A percentile compares a stretch with the other conserved stretches of the same genome.
These are phyloP conservation scores for Geosmithia putterillii DNA, from an alignment of 2,329 filamentous ascomycete genomes.

Conservation along the genomic window DNA sequence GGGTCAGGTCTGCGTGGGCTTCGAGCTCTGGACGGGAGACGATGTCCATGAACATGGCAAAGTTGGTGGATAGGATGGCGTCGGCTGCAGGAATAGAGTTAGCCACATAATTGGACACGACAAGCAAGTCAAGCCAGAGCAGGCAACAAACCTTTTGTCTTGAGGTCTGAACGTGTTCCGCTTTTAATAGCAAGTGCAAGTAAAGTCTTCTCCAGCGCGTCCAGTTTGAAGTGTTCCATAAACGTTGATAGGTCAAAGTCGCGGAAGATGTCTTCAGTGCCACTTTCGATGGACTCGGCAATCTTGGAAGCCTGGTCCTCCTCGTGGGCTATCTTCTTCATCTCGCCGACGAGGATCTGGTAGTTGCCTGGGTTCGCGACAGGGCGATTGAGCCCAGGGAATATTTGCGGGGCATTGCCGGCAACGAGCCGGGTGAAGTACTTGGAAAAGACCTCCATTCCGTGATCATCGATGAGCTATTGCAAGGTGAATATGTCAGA, in stretches of 20 bases:
- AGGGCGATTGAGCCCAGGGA: conserved; percentile 63
- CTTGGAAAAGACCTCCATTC: conserved; percentile 96
- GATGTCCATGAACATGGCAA: conserved; percentile 63
- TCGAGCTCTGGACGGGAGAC: conserved; percentile 53
- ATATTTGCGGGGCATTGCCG: conserved; percentile 85
- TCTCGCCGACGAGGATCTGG: conserved; percentile 67
- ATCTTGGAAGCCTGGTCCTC: conserved; percentile 78
- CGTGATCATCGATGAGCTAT: conserved; percentile 91
- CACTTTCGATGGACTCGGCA: conserved; percentile 82
- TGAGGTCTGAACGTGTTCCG: conserved; percentile 67
- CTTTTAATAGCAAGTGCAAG: conserved; percentile 82
- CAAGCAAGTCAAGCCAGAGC: neutral
- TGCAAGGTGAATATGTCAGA: neutral
- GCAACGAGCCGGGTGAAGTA: conserved; percentile 89
- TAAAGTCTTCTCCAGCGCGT: conserved; percentile 76
- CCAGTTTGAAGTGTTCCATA: conserved; percentile 90
- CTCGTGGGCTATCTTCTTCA: conserved; percentile 75
- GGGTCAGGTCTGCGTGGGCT: conserved; percentile 52
- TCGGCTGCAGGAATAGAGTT: conserved; percentile 52
- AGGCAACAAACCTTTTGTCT: conserved; percentile 67
- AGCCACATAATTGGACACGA: conserved; percentile 22
- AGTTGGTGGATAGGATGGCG: conserved; percentile 75
- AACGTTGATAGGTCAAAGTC: conserved; percentile 96
- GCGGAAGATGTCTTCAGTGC: conserved; percentile 84
- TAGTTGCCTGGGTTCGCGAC: conserved; percentile 72